These are phyloP conservation scores for Phlyctochytrium planicorne DNA, from an alignment of 192 early-diverging fungal species.

Conservation along the genomic window DNA sequence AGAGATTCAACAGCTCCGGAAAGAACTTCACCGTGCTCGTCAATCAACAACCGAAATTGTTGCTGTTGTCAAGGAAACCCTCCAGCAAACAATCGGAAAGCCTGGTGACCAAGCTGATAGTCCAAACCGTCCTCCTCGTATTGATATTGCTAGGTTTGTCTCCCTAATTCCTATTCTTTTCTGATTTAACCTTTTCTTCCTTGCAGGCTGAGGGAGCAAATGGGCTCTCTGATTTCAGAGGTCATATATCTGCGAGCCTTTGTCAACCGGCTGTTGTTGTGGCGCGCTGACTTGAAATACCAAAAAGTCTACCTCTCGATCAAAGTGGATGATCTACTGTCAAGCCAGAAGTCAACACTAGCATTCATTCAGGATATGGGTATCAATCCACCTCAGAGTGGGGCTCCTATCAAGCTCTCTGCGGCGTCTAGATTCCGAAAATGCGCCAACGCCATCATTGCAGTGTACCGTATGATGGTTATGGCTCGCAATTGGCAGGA, in stretches of 20 bases:
- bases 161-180: background rate
- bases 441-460: conserved; percentile 27
- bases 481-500: conserved; percentile 30
- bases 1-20: conserved; percentile 23
- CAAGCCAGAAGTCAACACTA: conserved; percentile 27
- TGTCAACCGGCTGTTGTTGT: conserved; percentile 34
- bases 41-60: conserved; percentile 25
- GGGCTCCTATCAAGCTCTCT: background rate
- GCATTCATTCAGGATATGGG: conserved; percentile 30
- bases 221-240: conserved; percentile 34
- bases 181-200: background rate
- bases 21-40: conserved; percentile 22
- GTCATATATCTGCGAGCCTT: conserved; percentile 37
- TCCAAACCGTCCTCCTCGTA: background rate
- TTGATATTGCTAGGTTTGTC: conserved; percentile 8
- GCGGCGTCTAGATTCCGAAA: conserved; percentile 20
- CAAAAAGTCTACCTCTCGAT: conserved; percentile 46
- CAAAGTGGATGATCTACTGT: conserved; percentile 38
- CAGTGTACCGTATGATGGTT: conserved; percentile 34
- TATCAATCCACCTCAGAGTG: conserved; percentile 14
- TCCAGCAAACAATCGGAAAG: conserved; percentile 28
- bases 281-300: conserved; percentile 46
- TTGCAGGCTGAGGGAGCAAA: conserved; percentile 16
- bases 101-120: conserved; percentile 6
- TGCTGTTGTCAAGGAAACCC: conserved; percentile 23